Conservation (phyloP, 352 stramenopile genomes). For the Pythium sp. region DNA sequence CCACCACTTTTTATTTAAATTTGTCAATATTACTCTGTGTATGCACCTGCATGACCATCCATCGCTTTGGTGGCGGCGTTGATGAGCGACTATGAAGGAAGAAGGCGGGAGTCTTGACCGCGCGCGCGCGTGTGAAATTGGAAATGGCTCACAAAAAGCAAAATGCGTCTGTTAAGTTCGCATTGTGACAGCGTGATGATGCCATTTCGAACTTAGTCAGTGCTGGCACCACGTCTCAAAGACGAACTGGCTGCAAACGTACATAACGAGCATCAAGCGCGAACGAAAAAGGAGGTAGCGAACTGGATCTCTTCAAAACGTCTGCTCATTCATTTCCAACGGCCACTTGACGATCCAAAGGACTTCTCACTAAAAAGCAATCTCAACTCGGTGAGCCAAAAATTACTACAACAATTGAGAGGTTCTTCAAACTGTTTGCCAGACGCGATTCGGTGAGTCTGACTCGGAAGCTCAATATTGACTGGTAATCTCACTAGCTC, state of each 20-base stretch:
- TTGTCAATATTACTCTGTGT: not conserved
- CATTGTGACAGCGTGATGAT: not conserved
- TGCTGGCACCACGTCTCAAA: not conserved
- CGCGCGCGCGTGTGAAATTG: no score
- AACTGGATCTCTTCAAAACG: not conserved
- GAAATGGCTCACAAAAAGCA: not conserved
- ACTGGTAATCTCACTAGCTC: not conserved
- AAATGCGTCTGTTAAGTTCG: not conserved
- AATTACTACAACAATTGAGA: not conserved
- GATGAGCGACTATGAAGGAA: not conserved
- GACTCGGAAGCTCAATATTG: no score
- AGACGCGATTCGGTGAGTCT: not conserved
- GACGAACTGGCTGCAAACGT: not conserved
- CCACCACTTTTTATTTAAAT: not conserved
- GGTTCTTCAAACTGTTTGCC: no score
- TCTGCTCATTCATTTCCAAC: not conserved
- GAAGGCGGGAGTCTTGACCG: no score
- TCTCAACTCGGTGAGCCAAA: not conserved
- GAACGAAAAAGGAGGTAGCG: not conserved
- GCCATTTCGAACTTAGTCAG: not conserved
- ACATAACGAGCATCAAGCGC: not conserved
- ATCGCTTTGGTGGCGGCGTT: not conserved
- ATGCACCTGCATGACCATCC: not conserved
- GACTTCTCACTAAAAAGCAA: not conserved
- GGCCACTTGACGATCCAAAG: not conserved